These are phyloP conservation scores for Rhizopogon rudus DNA, from an alignment of 768 basidiomycete species.

Conservation along the genomic window DNA sequence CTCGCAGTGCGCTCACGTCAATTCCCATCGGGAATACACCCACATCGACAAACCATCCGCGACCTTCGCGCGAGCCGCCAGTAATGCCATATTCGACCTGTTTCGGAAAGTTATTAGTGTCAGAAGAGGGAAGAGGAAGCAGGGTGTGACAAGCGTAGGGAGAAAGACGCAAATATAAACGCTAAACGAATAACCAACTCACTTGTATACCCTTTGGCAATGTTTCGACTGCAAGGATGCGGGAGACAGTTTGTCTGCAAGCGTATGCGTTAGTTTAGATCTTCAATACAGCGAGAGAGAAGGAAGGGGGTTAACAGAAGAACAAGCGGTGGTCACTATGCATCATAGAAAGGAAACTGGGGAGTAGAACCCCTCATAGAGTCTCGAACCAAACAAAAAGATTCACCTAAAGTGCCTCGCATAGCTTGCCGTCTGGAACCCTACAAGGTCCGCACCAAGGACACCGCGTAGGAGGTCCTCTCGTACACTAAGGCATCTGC, in stretches of 20 bases:
- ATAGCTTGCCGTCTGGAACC: slow-evolving; percentile 85
- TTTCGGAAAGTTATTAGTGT: not conserved
- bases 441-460: slow-evolving; percentile 90
- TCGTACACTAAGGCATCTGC: slow-evolving; percentile 74
- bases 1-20: slow-evolving; percentile 63
- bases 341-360: not conserved
- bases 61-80: slow-evolving; percentile 6
- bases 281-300: not conserved
- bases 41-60: slow-evolving; percentile 73
- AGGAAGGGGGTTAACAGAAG: not conserved
- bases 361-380: not conserved
- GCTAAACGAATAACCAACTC: not conserved
- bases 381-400: not conserved
- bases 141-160: not conserved
- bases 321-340: not conserved
- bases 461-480: slow-evolving; percentile 78
- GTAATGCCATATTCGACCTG: not conserved
- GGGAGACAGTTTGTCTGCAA: slow-evolving; percentile 66
- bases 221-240: slow-evolving; percentile 77
- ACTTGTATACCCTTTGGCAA: slow-evolving; percentile 80
- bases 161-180: not conserved
- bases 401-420: slow-evolving; percentile 61
- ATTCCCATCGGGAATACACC: slow-evolving; percentile 91
- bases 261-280: slow-evolving; percentile 5
- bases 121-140: not conserved